Conservation (phyloP, 2,329 filamentous ascomycete genomes). For the Aspergillus ochraceus region DNA sequence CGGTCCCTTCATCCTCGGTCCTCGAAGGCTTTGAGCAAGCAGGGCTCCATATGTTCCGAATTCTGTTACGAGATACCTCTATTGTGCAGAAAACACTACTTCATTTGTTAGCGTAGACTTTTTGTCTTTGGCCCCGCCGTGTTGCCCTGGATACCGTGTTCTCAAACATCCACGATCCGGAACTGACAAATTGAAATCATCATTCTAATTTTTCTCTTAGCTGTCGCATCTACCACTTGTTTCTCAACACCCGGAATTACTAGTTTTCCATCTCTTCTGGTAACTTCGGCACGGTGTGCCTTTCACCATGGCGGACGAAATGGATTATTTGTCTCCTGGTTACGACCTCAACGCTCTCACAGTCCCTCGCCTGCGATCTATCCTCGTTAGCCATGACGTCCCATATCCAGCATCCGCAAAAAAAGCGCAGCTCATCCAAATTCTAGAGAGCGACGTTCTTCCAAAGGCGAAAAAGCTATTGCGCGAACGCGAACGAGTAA, state of each 20-base stretch:
- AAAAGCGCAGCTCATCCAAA: slow-evolving; percentile 80
- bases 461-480: slow-evolving; percentile 78
- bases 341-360: slow-evolving; percentile 85
- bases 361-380: slow-evolving; percentile 83
- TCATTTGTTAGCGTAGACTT: not conserved
- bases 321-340: slow-evolving; percentile 80
- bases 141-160: slow-evolving; percentile 42
- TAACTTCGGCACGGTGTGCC: slow-evolving; percentile 4
- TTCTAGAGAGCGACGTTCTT: slow-evolving; percentile 77
- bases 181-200: slow-evolving; percentile 15
- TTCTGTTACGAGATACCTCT: not conserved
- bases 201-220: not conserved
- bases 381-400: slow-evolving; percentile 85
- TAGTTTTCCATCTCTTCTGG: not conserved
- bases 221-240: not conserved
- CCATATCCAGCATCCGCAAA: slow-evolving; percentile 86
- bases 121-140: slow-evolving; percentile 20
- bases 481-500: slow-evolving; percentile 71
- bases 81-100: not conserved
- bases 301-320: slow-evolving; percentile 54
- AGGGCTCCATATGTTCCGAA: not conserved
- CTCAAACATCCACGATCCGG: slow-evolving; percentile 11
- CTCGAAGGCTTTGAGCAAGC: not conserved
- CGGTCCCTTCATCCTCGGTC: not conserved
- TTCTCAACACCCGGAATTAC: not conserved